Evolutionary conservation across 2,329 filamentous ascomycete genomes (phyloP), one percentile per base, ranked within the genome.

Genomic region (Alternaria dauci): DNA sequence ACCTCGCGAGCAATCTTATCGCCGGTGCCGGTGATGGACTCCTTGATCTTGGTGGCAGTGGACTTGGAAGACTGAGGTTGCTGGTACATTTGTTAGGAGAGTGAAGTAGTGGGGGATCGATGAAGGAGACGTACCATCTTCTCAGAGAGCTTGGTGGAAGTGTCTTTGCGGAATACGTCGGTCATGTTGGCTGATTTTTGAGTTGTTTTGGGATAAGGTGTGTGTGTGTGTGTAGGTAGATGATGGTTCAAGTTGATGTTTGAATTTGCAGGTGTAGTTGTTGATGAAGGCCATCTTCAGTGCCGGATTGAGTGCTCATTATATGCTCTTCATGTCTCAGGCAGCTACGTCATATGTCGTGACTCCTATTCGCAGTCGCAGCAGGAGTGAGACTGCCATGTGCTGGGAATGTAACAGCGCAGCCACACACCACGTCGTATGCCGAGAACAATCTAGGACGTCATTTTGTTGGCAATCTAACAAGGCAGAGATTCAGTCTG

Each of bases 121-220:
- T 36, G 23, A 11, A 32, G 38, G 25, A 16, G 26, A 36, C 58
- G 12, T 63, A 64, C 67, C 36, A 71, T 52, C 60, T 83, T 80
- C 83, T 89, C 86, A 73, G 80, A 78, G 63, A 82, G 79, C 84
- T 88, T 84, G 79, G 81, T 74, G 68, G 77, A 72, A 78, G 87
- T 83, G 79, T 87, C 86, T 80, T 89, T 89, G 85, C 87, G 86
- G 73, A 82, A 83, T 70, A 78, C 55, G 80, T 89, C 87, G 83
- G 87, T 86, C 86, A 88, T 88, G 76, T 69, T 86, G 78, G 71
- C 74, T 63, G 58, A 59, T 34, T 71, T 58, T 59, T 66, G 66
- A 18, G 11, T n/a, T 74, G 71, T 58, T 63, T 62, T 61, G 67
- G 63, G 34, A 34, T 52, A 41, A 4, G 2, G 46, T 50, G 20